A percentile compares a stretch with the other conserved stretches of the same genome.
Conservation (phyloP, 2,329 filamentous ascomycete genomes). For the Tolypocladium tundrense region DNA sequence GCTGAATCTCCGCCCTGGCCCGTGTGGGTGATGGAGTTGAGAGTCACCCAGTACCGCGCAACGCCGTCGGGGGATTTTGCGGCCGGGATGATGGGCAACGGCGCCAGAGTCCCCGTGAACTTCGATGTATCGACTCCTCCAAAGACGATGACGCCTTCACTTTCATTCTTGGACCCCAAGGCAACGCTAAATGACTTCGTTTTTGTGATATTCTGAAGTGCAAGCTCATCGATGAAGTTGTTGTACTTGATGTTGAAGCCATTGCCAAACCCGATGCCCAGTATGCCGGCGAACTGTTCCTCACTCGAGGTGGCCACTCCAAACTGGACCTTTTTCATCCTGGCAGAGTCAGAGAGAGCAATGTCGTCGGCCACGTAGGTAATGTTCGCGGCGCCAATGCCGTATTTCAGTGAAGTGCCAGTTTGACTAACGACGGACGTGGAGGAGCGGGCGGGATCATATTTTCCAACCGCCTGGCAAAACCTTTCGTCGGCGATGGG, state of each 20-base stretch:
- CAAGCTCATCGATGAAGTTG: conserved; percentile 42
- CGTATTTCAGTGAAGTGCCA: conserved; percentile 35
- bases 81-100: conserved; percentile 50
- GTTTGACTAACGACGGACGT: conserved; percentile 21
- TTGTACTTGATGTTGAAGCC: conserved; percentile 35
- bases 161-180: conserved; percentile 49
- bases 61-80: conserved; percentile 43
- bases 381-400: conserved; percentile 40
- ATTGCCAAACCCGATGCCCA: conserved; percentile 63
- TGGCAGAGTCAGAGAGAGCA: conserved; percentile 26
- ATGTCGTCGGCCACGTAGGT: conserved; percentile 39
- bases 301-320: conserved; percentile 46
- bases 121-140: conserved; percentile 58
- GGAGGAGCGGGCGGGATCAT: conserved; percentile 30
- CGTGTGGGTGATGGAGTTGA: conserved; percentile 33
- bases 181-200: conserved; percentile 57
- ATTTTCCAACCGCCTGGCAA: conserved; percentile 34
- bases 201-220: conserved; percentile 40
- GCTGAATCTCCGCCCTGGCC: conserved; percentile 17
- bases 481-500: conserved; percentile 28
- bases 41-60: conserved; percentile 40
- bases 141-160: conserved; percentile 55
- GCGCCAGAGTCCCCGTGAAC: conserved; percentile 48
- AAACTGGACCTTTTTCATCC: conserved; percentile 45
- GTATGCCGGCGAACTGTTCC: conserved; percentile 47